Percentiles rank a stretch among this genome's conserved stretches.
phyloP scores from a whole-genome alignment of 495 filamentous ascomycete species.

The Hyaloscypha variabilis region DNA sequence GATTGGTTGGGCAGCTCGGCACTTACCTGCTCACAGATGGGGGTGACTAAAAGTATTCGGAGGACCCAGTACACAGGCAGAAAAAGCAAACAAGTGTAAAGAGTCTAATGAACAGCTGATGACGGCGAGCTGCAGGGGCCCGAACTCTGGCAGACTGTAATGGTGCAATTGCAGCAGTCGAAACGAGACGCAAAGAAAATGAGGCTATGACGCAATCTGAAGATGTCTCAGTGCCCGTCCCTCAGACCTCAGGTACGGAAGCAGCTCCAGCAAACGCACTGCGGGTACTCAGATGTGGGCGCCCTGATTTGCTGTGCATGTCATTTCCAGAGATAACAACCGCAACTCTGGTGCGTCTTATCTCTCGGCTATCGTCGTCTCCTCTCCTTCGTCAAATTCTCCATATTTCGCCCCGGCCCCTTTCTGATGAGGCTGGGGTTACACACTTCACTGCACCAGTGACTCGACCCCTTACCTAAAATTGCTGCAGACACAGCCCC shows the following conservation, averaged over 20 bases:
- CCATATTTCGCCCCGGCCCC: too few relatives aligned
- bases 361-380: conserved; percentile 7
- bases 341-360: conserved; percentile 4
- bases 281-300: too few relatives aligned
- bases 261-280: not conserved
- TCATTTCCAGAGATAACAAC: not conserved
- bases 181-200: too few relatives aligned
- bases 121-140: not conserved
- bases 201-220: not conserved
- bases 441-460: too few relatives aligned
- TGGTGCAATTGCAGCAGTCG: too few relatives aligned
- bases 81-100: conserved; percentile 11
- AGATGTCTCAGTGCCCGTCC: not conserved
- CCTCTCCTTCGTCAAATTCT: not conserved
- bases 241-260: not conserved
- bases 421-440: too few relatives aligned
- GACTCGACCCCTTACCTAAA: not conserved
- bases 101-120: not conserved
- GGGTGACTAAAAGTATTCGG: not conserved
- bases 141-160: not conserved
- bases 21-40: not conserved
- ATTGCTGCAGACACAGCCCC: not conserved
- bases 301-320: not conserved
- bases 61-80: not conserved
- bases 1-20: not conserved